Evolutionary conservation across 345 rosid genomes (phyloP).

Genomic region (Brassica rapa): DNA sequence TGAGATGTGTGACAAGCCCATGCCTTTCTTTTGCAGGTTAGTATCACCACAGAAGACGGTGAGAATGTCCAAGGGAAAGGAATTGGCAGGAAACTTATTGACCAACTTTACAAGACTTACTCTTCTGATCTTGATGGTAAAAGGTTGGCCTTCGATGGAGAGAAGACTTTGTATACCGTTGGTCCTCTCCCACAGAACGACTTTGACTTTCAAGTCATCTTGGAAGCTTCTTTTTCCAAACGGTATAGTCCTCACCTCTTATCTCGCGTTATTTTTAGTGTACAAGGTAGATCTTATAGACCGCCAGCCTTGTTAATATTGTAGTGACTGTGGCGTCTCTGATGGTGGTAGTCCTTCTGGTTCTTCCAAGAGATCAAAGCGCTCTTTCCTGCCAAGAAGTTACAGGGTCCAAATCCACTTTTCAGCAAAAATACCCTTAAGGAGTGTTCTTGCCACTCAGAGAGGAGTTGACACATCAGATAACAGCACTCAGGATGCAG

Average conservation of each 20-base stretch:
- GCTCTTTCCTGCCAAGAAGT: constrained; percentile 54
- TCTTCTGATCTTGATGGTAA: constrained; percentile 61
- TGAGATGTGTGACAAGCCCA: not conserved
- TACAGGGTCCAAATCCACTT: constrained; percentile 58
- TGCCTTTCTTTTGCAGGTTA: constrained; percentile 54
- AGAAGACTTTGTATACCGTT: constrained; percentile 65
- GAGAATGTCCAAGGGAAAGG: constrained; percentile 59
- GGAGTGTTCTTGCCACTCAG: constrained; percentile 51
- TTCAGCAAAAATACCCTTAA: constrained; percentile 62
- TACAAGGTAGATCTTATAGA: constrained; percentile 23
- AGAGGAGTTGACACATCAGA: constrained; percentile 50
- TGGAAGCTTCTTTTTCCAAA: constrained; percentile 65
- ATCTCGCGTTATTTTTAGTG: not conserved
- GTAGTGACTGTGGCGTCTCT: constrained; percentile 43
- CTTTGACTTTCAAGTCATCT: constrained; percentile 58
- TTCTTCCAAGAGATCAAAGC: constrained; percentile 58
- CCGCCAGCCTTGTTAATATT: constrained; percentile 10
- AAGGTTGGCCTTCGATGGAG: constrained; percentile 83
- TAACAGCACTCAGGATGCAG: constrained; percentile 58
- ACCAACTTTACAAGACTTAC: constrained; percentile 68
- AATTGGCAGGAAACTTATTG: constrained; percentile 70
- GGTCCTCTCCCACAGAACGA: constrained; percentile 75
- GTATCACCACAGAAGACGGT: constrained; percentile 57
- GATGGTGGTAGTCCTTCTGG: constrained; percentile 43
- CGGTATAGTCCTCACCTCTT: constrained; percentile 45